Base-by-base conservation (phyloP, 2,329 filamentous ascomycete genomes). In the Cercospora citrullina region DNA sequence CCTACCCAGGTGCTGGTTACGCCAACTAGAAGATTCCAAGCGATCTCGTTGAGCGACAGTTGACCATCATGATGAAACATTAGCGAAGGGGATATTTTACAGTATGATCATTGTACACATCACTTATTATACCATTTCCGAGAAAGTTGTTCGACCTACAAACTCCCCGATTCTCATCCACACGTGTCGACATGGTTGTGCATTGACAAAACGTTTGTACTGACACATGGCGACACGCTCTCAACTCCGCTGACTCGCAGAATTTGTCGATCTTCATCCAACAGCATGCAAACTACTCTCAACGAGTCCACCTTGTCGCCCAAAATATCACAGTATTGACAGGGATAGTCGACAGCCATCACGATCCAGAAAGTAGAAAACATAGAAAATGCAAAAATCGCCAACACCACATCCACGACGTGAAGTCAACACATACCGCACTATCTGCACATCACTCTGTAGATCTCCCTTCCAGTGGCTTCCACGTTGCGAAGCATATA, bases 1-100 rank as follows among this genome's bases (percentile, higher is more conserved):
- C 62, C 33, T 64, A 31, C 26, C 62, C 53, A 45, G 62, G 62
- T 26, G 62, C 62, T 21, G n/a, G 51, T 3, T 64, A 58, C 33
- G 62, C 53, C 51, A 59, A 45, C 62, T 64, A 64, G 62, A 64
- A 64, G 62, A 64, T 59, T 51, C 23, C 2, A 58, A 45, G 53
- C 62, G 53, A 64, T 64, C 62, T 64, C 62, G 51, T 64, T 64
- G 62, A 59, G 55, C 30, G 31, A 53, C 28, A 28, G 6, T 5
- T 23, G 42, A 23, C n/a, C 4, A 23, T 48, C 4, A 48, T 5
- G 42, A 48, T 48, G 18, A 18, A 48, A 12, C n/a, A 12, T 48
- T 23, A 48, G 42, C 42, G 55, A 21, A 59, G 30, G 55, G 31
- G 31, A 5, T 1, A 21, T 33, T 58, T 53, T 1, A 18, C 3